These are phyloP conservation scores for Pyrus bretschneideri DNA, from an alignment of 306 rosid genomes.

Conservation along the genomic window DNA sequence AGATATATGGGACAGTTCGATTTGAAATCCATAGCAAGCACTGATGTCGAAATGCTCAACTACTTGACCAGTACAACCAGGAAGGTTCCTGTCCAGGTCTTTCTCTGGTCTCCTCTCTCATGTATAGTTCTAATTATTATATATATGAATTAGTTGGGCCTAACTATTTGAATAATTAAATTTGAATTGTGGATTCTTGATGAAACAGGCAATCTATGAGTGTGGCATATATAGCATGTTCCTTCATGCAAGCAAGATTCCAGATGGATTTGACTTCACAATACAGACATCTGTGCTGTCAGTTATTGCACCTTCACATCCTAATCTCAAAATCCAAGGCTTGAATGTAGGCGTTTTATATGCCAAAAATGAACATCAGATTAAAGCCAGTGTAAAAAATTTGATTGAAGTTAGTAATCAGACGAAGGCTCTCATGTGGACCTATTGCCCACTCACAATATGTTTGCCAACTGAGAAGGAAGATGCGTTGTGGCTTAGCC, in stretches of 20 bases:
- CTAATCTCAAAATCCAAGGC: not conserved
- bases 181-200: too few species aligned
- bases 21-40: not conserved
- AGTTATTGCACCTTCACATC: not conserved
- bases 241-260: not conserved
- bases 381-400: too few species aligned
- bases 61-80: rapidly evolving
- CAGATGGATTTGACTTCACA: not conserved
- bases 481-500: not conserved
- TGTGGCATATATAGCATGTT: not conserved
- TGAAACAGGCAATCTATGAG: not conserved
- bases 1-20: not conserved
- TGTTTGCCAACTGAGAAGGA: not conserved
- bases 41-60: not conserved
- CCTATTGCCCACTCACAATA: not conserved
- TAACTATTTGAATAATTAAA: not conserved
- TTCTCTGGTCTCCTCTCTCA: not conserved
- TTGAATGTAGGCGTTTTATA: not conserved
- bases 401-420: not conserved
- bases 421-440: not conserved
- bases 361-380: not conserved
- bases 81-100: not conserved
- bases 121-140: too few species aligned
- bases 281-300: too few species aligned
- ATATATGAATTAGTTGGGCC: too few species aligned